Base-by-base conservation (phyloP, 768 basidiomycete species). In the Ramaria sp. region DNA sequence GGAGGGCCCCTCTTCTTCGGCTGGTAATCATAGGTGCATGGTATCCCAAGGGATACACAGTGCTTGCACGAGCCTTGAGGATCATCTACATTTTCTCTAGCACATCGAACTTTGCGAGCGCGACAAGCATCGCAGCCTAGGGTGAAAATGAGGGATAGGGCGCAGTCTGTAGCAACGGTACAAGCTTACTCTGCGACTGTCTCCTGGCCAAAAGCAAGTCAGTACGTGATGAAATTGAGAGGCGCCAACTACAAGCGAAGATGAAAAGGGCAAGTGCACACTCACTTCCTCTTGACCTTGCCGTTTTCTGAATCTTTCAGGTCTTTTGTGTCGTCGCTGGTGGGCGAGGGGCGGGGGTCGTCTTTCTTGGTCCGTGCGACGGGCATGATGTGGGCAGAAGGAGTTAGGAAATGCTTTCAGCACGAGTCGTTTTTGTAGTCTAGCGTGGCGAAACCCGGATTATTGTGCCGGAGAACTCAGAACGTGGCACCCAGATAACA, bases 1-100 rank as follows among this genome's bases (percentile, higher is more conserved):
- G 91, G 92, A 3, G 92, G 92, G 0, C 92, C 92, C 54, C 92
- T 74, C 68, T 94, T 94, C 74, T 92, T 92, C 18, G 92, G 92
- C 65, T 88, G 86, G 65, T 94, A 94, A 64, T 90, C 86, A 61
- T 93, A 95, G 0, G 87, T 91, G 66, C 92, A 93, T 5, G 82
- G 78, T 48, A 92, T 85, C 18, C 81, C 84, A 48, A 93, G 79
- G 0, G 84, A 77, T 60, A 85, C 73, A 65, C 89, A 93, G 64
- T 92, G 89, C 65, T 88, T 91, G 84, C 89, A 92, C 7, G 84
- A 75, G 59, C 81, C 81, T 66, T 83, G 85, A 9, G 78, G 72
- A 63, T 87, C 85, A 58, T 87, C 85, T 24, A 82, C 78, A 60
- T 83, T 83, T 63, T 91, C 89, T 58, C 84, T 74, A 5, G 84